Conservation (phyloP, 2,329 filamentous ascomycete genomes). For the Fusarium sp. region DNA sequence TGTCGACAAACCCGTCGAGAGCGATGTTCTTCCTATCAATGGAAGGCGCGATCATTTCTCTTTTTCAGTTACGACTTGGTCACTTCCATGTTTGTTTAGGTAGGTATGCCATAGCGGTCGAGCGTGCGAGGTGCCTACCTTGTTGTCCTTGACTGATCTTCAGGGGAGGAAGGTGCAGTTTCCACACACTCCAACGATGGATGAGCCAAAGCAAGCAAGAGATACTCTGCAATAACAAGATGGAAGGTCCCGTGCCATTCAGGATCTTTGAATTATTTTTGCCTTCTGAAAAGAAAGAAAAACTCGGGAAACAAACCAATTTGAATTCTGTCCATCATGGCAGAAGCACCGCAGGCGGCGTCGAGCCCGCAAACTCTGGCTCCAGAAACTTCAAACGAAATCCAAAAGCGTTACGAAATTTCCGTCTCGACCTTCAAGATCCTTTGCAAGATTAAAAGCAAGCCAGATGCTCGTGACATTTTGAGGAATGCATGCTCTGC, state of each 20-base stretch:
- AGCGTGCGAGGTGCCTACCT: not conserved
- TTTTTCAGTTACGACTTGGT: too few relatives aligned
- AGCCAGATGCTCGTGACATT: conserved; percentile 46
- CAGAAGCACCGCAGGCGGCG: not conserved
- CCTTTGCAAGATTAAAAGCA: conserved; percentile 39
- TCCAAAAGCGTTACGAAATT: conserved; percentile 49
- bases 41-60: not conserved
- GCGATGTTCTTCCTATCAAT: not conserved
- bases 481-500: conserved; percentile 52
- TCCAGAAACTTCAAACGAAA: conserved; percentile 33
- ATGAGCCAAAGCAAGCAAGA: not conserved
- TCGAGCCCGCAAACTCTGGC: not conserved
- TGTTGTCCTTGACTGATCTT: not conserved
- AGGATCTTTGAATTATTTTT: too few relatives aligned
- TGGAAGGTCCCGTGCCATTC: not conserved
- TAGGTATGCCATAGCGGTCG: not conserved
- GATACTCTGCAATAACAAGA: not conserved
- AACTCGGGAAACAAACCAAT: not conserved
- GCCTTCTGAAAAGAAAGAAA: not conserved
- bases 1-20: not conserved
- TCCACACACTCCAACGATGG: not conserved
- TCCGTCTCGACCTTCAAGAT: conserved; percentile 45
- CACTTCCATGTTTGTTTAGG: not conserved
- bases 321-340: not conserved
- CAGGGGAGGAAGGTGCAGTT: not conserved